Percentiles rank a stretch among this genome's conserved stretches.
phyloP scores from a whole-genome alignment of 371 early-diverging fungal genomes.

The Lichtheimia corymbifera region DNA sequence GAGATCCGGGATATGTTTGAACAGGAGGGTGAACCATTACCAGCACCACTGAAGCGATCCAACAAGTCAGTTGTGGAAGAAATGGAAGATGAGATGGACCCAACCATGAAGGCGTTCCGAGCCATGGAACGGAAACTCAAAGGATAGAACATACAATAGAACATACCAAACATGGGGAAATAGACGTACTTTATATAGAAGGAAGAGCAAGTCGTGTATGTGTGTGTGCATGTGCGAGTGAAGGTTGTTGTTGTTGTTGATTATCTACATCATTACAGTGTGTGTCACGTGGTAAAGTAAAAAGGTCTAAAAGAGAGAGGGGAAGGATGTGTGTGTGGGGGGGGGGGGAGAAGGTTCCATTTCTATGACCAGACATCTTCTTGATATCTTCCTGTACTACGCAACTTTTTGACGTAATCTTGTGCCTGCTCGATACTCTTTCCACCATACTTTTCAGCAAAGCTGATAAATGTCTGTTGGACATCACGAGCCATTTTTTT shows the following conservation, averaged over 20 bases:
- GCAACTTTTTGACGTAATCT: constrained; percentile 81
- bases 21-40: constrained; percentile 27
- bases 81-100: constrained; percentile 40
- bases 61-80: constrained; percentile 17
- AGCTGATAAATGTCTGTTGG: constrained; percentile 36
- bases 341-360: not conserved
- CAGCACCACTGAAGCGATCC: constrained; percentile 20
- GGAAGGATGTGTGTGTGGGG: not conserved
- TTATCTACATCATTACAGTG: no score
- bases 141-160: not conserved
- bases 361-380: constrained; percentile 93
- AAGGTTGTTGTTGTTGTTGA: no score
- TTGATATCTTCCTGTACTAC: constrained; percentile 82
- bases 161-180: no score
- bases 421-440: constrained; percentile 69
- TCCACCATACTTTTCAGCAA: constrained; percentile 72
- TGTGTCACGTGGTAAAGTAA: not conserved
- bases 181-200: no score
- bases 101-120: constrained; percentile 45
- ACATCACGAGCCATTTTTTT: constrained; percentile 97
- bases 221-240: not conserved
- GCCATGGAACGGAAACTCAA: constrained; percentile 41
- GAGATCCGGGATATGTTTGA: constrained; percentile 25
- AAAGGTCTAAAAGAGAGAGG: not conserved
- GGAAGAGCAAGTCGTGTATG: constrained; percentile 2